Evolutionary conservation across 768 basidiomycete genomes (phyloP).

Genomic region (Tylopilus rubrobrunneus): DNA sequence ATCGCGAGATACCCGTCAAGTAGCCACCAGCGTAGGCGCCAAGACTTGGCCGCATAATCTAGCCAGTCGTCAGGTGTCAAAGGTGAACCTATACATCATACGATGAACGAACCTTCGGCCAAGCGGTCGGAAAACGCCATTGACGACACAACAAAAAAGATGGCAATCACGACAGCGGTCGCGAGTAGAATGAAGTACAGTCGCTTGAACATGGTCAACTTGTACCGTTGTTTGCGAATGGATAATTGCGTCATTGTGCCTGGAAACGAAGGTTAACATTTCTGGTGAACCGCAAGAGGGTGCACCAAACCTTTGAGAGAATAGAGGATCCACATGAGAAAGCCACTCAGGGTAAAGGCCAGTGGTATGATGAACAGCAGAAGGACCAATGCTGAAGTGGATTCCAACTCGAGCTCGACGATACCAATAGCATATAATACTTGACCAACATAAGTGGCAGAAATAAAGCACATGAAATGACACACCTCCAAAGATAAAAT

Average conservation of each 20-base stretch:
- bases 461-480: slow-evolving; percentile 1
- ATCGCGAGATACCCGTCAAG: slow-evolving; percentile 92
- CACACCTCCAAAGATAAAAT: slow-evolving; percentile 93
- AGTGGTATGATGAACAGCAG: slow-evolving; percentile 91
- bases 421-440: slow-evolving; percentile 94
- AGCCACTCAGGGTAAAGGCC: slow-evolving; percentile 92
- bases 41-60: slow-evolving; percentile 92
- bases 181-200: slow-evolving; percentile 82
- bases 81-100: not conserved
- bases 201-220: slow-evolving; percentile 82
- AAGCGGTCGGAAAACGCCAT: slow-evolving; percentile 88
- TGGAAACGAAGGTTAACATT: slow-evolving; percentile 28
- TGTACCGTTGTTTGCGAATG: slow-evolving; percentile 82
- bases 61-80: not conserved
- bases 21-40: slow-evolving; percentile 92
- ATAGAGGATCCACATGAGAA: slow-evolving; percentile 95
- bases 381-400: slow-evolving; percentile 78
- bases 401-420: slow-evolving; percentile 88
- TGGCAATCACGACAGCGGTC: slow-evolving; percentile 74
- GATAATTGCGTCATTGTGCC: slow-evolving; percentile 87
- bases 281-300: not conserved
- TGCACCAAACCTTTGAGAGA: slow-evolving; percentile 70
- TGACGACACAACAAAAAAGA: slow-evolving; percentile 92
- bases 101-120: slow-evolving; percentile 65
- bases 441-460: slow-evolving; percentile 29